Conservation (phyloP, 2,329 filamentous ascomycete species). For the Clarireedia hainanense region DNA sequence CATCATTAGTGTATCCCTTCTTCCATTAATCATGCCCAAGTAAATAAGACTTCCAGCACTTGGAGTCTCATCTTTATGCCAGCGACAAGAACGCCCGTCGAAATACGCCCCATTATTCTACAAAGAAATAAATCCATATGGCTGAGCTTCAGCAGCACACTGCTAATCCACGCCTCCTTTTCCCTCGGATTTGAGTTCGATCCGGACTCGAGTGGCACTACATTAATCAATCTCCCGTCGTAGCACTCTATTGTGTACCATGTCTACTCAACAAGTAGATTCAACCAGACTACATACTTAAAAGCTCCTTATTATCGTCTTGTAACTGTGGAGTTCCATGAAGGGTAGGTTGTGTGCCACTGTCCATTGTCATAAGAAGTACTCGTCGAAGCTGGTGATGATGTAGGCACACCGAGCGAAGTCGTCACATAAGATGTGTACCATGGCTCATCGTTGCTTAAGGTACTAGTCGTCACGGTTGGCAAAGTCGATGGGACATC, state of each 20-base stretch:
- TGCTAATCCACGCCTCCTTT: not conserved
- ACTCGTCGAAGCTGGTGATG: conserved; percentile 6
- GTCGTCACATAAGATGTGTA: conserved; percentile 6
- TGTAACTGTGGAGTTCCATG: conserved; percentile 19
- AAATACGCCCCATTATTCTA: not conserved
- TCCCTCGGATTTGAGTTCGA: not conserved
- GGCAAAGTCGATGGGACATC: not conserved
- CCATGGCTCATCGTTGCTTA: not conserved
- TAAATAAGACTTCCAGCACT: conserved; percentile 24
- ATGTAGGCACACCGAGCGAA: conserved; percentile 2
- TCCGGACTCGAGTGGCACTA: not conserved
- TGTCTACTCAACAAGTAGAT: not conserved
- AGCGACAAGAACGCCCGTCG: not conserved
- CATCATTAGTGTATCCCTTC: not conserved
- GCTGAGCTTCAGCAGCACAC: not conserved
- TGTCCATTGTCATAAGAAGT: conserved; percentile 24
- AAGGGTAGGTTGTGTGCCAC: conserved; percentile 27
- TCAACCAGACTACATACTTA: not conserved
- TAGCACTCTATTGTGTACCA: not conserved
- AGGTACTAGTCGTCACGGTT: not conserved
- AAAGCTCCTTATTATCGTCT: not conserved
- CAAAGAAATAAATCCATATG: not conserved
- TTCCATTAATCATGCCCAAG: not conserved
- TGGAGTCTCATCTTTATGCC: conserved; percentile 14
- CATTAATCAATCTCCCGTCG: not conserved